These are phyloP conservation scores for Cordyceps farinosa DNA, from an alignment of 2,329 filamentous ascomycete species.

Conservation along the genomic window DNA sequence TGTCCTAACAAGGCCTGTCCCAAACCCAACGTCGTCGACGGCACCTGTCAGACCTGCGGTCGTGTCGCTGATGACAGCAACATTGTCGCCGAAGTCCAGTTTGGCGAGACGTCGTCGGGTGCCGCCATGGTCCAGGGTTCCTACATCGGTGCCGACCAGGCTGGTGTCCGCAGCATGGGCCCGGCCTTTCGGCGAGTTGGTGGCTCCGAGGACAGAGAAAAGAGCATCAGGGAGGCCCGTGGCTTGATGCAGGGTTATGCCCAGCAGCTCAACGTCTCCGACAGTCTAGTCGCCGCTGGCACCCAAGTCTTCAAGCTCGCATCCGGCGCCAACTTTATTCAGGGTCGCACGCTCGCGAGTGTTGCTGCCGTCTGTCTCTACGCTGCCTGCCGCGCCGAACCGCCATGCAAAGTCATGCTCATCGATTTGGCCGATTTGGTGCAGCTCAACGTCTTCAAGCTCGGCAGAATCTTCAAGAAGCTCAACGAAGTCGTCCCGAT, in stretches of 20 bases:
- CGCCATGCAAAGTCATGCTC: constrained; percentile 81
- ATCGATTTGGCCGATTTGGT: constrained; percentile 89
- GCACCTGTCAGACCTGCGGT: constrained; percentile 80
- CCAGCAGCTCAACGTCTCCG: constrained; percentile 55
- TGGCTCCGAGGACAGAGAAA: constrained; percentile 56
- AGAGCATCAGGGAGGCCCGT: constrained; percentile 55
- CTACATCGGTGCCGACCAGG: constrained; percentile 81
- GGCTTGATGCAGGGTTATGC: constrained; percentile 61
- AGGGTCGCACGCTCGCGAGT: constrained; percentile 78
- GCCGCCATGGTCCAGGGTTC: constrained; percentile 88
- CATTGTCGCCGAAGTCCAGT: constrained; percentile 88
- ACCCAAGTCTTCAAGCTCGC: constrained; percentile 74
- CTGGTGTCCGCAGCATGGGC: constrained; percentile 66
- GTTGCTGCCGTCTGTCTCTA: constrained; percentile 92
- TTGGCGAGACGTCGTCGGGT: constrained; percentile 81
- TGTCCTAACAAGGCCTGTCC: constrained; percentile 60
- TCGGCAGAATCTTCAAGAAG: constrained; percentile 86
- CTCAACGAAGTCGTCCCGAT: constrained; percentile 69
- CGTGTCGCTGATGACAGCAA: constrained; percentile 79
- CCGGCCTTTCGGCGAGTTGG: constrained; percentile 60
- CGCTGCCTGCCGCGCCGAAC: constrained; percentile 75
- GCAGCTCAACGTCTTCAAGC: constrained; percentile 83
- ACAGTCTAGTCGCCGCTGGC: constrained; percentile 61
- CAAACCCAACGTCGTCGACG: constrained; percentile 60
- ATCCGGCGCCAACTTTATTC: constrained; percentile 71